Evolutionary conservation across 305 asterid genomes (phyloP).

Genomic region (Fraxinus floribunda): DNA sequence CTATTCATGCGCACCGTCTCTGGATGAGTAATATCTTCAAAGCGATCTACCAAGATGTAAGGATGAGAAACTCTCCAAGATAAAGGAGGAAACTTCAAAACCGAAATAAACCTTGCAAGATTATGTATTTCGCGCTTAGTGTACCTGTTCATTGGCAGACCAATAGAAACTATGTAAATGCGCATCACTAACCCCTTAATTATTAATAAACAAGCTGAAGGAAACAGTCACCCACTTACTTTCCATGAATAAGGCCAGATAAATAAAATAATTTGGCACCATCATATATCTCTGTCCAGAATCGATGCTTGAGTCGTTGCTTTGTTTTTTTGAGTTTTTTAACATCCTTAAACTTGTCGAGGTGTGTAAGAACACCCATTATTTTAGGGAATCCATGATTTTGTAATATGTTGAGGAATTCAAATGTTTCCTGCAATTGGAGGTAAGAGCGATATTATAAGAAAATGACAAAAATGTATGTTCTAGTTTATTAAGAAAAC

Average conservation of each 20-base stretch:
- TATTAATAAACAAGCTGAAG: conserved; percentile 18
- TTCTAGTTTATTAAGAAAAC: background rate
- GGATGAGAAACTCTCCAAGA: conserved; percentile 97
- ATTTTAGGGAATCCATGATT: conserved; percentile 97
- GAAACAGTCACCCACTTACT: conserved; percentile 49
- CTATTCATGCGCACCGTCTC: conserved; percentile 66
- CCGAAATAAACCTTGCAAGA: conserved; percentile 95
- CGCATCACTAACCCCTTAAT: conserved; percentile 2
- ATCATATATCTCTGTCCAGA: conserved; percentile 97
- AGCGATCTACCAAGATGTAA: conserved; percentile 82
- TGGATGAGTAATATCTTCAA: conserved; percentile 92
- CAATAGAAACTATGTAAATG: conserved; percentile 21
- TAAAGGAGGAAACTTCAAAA: conserved; percentile 92
- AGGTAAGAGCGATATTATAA: conserved; percentile 11
- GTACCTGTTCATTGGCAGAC: conserved; percentile 57
- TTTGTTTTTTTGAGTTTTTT: conserved; percentile 92
- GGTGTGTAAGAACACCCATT: conserved; percentile 98
- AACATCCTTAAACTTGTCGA: conserved; percentile 92
- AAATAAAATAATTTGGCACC: conserved; percentile 94
- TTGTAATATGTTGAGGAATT: conserved; percentile 92
- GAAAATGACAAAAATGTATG: background rate
- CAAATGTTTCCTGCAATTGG: conserved; percentile 84
- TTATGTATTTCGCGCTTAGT: conserved; percentile 90
- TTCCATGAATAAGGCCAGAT: conserved; percentile 96
- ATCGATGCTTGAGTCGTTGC: conserved; percentile 95